phyloP scores from a whole-genome alignment of 805 yeast genomes.

The Cyberlindnera misumaiensis region DNA sequence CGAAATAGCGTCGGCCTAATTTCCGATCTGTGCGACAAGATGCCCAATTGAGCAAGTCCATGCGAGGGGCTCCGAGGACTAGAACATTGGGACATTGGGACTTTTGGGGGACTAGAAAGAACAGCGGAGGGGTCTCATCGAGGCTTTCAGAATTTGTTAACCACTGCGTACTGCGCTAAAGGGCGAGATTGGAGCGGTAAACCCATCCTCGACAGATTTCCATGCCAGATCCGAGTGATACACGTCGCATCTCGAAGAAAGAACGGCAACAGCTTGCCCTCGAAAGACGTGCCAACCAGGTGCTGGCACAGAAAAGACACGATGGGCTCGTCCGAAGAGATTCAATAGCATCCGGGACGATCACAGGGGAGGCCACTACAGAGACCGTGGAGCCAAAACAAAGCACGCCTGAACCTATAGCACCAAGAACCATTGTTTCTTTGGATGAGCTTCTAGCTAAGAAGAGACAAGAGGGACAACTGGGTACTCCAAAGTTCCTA shows the following conservation, averaged over 20 bases:
- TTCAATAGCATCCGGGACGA: not conserved
- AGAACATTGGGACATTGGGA: too few relatives aligned
- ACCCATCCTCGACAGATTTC: too few relatives aligned
- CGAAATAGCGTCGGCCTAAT: too few relatives aligned
- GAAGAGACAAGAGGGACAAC: slow-evolving; percentile 13
- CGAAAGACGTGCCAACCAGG: slow-evolving; percentile 13
- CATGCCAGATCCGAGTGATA: not conserved
- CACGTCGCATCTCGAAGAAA: slow-evolving; percentile 30
- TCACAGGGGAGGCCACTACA: too few relatives aligned
- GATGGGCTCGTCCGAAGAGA: not conserved
- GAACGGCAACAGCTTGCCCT: slow-evolving; percentile 33
- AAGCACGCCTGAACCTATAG: not conserved
- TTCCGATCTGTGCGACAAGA: too few relatives aligned
- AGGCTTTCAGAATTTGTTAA: too few relatives aligned
- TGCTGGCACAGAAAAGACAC: not conserved
- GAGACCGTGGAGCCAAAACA: not conserved
- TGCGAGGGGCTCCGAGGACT: too few relatives aligned
- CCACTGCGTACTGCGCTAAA: too few relatives aligned
- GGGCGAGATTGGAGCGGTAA: too few relatives aligned
- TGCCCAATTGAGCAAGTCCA: too few relatives aligned
- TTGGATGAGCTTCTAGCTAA: slow-evolving; percentile 29
- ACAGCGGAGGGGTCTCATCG: too few relatives aligned
- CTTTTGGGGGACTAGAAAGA: too few relatives aligned
- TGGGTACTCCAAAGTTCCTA: slow-evolving; percentile 35
- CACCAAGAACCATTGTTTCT: slow-evolving; percentile 25